phyloP scores from a whole-genome alignment of 2,329 filamentous ascomycete genomes.

The Amesomyces nigricolor region DNA sequence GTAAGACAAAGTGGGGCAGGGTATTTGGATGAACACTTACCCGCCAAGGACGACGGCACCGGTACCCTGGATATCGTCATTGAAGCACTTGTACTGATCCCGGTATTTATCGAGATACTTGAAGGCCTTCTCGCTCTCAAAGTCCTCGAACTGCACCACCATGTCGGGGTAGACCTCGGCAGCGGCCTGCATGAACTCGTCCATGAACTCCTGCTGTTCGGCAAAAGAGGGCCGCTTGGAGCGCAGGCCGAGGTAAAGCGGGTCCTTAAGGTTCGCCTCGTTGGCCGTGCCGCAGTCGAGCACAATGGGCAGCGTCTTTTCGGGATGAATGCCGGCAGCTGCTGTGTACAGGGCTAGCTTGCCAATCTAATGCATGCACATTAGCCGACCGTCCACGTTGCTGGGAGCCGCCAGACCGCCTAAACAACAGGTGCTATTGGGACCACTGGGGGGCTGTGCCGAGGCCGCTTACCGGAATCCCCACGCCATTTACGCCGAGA shows the following conservation, averaged over 20 bases:
- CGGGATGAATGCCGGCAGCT: constrained; percentile 89
- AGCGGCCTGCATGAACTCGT: constrained; percentile 92
- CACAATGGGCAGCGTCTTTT: constrained; percentile 70
- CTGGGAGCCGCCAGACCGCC: constrained; percentile 6
- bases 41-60: constrained; percentile 90
- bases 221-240: constrained; percentile 71
- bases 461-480: constrained; percentile 68
- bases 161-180: constrained; percentile 64
- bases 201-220: constrained; percentile 86
- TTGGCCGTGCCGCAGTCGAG: constrained; percentile 63
- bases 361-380: constrained; percentile 56
- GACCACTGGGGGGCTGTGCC: constrained; percentile 1
- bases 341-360: constrained; percentile 94
- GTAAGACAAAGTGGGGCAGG: not conserved
- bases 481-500: constrained; percentile 93
- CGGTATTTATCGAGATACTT: constrained; percentile 87
- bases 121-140: constrained; percentile 89
- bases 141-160: constrained; percentile 93
- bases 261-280: constrained; percentile 59
- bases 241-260: constrained; percentile 84
- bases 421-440: not conserved
- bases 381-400: constrained; percentile 16
- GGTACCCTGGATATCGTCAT: constrained; percentile 97
- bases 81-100: constrained; percentile 89
- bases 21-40: constrained; percentile 36